Conservation (phyloP, 2,329 filamentous ascomycete species). For the Diplocarpon mali region DNA sequence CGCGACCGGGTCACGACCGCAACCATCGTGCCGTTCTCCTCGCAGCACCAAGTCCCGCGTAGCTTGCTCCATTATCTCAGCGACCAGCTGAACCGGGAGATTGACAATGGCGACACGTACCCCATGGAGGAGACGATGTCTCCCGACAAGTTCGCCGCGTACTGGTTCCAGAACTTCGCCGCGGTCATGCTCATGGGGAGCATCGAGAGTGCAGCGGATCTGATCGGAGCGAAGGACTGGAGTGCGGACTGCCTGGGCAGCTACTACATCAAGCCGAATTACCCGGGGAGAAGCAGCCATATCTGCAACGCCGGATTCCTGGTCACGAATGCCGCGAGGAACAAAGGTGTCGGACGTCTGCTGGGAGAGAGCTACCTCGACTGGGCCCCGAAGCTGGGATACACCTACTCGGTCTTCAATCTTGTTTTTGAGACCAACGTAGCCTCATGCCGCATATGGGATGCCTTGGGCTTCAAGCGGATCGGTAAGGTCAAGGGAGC, state of each 20-base stretch:
- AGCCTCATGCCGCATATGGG: slow-evolving; percentile 62
- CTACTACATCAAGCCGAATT: slow-evolving; percentile 66
- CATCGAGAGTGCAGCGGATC: slow-evolving; percentile 41
- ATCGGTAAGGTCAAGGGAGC: slow-evolving; percentile 53
- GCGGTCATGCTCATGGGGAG: slow-evolving; percentile 61
- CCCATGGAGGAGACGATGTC: slow-evolving; percentile 55
- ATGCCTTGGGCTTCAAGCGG: slow-evolving; percentile 61
- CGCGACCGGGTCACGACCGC: slow-evolving; percentile 56
- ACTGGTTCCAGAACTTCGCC: slow-evolving; percentile 66
- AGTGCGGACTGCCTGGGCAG: slow-evolving; percentile 54
- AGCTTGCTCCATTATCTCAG: slow-evolving; percentile 52
- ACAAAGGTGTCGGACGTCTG: slow-evolving; percentile 42
- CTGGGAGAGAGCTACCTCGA: slow-evolving; percentile 48
- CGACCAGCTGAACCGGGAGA: slow-evolving; percentile 58
- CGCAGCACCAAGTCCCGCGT: slow-evolving; percentile 47
- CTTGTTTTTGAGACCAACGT: slow-evolving; percentile 67
- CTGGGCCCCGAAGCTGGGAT: slow-evolving; percentile 49
- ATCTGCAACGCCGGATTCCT: slow-evolving; percentile 57
- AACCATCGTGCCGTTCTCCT: slow-evolving; percentile 57
- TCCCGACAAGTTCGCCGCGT: slow-evolving; percentile 50
- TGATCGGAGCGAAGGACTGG: slow-evolving; percentile 46
- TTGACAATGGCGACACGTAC: slow-evolving; percentile 63
- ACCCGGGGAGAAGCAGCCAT: slow-evolving; percentile 62
- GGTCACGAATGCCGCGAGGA: slow-evolving; percentile 43
- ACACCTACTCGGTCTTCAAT: slow-evolving; percentile 66